Evolutionary conservation across 805 yeast genomes (phyloP).

Genomic region (Saccharomyces kudriavzevii): DNA sequence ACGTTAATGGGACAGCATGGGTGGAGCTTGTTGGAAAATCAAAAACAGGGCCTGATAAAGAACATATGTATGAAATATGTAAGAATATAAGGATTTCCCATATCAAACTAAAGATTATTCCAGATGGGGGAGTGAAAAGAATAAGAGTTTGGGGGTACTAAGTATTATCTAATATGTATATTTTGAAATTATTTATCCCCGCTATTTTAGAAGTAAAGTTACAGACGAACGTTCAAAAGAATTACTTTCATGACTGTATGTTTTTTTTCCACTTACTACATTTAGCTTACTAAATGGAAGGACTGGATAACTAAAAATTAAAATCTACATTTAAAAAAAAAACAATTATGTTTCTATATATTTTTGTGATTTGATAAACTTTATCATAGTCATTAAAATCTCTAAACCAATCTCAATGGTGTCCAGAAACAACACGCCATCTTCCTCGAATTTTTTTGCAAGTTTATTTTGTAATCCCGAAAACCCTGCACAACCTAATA

Average conservation of each 20-base stretch:
- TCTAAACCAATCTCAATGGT: slow-evolving; percentile 8
- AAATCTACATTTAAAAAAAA: neutral
- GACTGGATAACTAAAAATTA: neutral
- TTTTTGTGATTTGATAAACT: slow-evolving; percentile 1
- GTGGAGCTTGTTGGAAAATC: slow-evolving; percentile 51
- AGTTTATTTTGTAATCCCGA: slow-evolving; percentile 14
- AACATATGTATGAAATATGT: slow-evolving; percentile 46
- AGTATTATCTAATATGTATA: neutral
- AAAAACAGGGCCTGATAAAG: slow-evolving; percentile 77
- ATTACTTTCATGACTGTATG: neutral
- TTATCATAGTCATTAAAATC: slow-evolving; percentile 3
- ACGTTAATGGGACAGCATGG: slow-evolving; percentile 48
- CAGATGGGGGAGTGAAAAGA: slow-evolving; percentile 96
- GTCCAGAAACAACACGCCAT: slow-evolving; percentile 7
- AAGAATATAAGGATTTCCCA: slow-evolving; percentile 46
- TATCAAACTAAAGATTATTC: slow-evolving; percentile 74
- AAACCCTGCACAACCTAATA: slow-evolving; percentile 26
- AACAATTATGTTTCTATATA: neutral
- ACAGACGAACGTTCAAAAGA: neutral
- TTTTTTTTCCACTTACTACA: no score
- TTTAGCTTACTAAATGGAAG: no score
- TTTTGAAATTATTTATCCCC: neutral
- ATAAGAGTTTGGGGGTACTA: slow-evolving; percentile 65
- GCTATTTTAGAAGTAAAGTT: neutral
- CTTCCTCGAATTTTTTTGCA: slow-evolving; percentile 1